Percentiles rank a stretch among this genome's conserved stretches.
phyloP scores from a whole-genome alignment of 2,329 filamentous ascomycete genomes.

The Coniella lustricola region DNA sequence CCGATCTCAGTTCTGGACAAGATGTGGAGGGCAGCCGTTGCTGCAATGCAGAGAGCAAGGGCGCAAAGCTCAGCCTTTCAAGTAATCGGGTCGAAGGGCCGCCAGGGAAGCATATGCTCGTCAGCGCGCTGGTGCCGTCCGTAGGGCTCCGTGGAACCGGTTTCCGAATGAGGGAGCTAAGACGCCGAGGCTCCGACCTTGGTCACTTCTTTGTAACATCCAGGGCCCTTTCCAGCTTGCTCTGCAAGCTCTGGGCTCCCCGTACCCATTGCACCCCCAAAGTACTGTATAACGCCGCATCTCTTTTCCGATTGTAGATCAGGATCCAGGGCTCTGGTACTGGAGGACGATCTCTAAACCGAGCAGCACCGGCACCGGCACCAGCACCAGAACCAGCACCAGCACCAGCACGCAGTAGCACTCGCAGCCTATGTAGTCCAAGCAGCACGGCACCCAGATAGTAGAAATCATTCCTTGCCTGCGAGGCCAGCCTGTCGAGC shows the following conservation, averaged over 20 bases:
- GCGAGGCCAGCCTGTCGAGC: no score
- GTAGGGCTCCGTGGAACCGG: neutral
- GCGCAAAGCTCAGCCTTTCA: slow-evolving; percentile 8
- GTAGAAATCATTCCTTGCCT: no score
- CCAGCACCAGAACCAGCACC: no score
- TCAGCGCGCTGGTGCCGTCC: slow-evolving; percentile 8
- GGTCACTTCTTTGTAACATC: neutral
- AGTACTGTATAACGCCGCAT: neutral
- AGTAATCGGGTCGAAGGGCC: neutral
- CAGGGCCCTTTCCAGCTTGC: neutral
- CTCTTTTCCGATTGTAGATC: neutral
- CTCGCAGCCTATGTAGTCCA: no score
- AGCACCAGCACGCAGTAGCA: no score
- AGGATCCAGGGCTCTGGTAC: no score
- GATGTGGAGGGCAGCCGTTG: neutral
- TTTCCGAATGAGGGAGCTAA: slow-evolving; percentile 4
- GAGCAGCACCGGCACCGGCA: no score
- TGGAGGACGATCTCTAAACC: no score
- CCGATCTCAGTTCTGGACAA: neutral
- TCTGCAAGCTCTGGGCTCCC: neutral
- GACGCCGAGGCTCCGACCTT: slow-evolving; percentile 8
- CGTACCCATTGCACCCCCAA: neutral
- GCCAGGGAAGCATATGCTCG: slow-evolving; percentile 3
- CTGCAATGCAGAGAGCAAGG: neutral
- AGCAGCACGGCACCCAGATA: no score